A percentile compares a stretch with the other conserved stretches of the same genome.
Evolutionary conservation across 2,329 filamentous ascomycete species (phyloP).

Genomic region (Biscogniauxia mediterranea): DNA sequence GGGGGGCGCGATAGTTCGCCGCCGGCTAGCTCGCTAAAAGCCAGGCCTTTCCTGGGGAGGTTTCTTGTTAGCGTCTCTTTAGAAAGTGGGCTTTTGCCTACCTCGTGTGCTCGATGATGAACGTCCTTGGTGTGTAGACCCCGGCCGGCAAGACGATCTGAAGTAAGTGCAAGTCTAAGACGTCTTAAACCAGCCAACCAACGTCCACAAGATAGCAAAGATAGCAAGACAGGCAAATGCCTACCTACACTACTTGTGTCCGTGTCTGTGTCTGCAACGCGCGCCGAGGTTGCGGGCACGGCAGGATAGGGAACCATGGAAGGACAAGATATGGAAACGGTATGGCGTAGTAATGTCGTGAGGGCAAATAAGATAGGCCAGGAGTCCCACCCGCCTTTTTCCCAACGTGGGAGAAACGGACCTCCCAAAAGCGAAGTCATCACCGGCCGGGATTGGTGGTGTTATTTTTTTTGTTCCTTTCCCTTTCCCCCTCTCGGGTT

Average conservation of each 20-base stretch:
- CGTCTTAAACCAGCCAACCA: background rate
- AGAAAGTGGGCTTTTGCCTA: background rate
- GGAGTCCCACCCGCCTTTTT: background rate
- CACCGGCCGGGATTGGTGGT: background rate
- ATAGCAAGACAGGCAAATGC: background rate
- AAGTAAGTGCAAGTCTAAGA: background rate
- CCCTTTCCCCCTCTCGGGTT: too few relatives aligned
- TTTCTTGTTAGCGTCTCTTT: background rate
- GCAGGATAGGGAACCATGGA: background rate
- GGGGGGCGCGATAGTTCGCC: background rate
- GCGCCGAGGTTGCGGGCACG: background rate
- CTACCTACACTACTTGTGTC: background rate
- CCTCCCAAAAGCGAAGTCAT: conserved; percentile 3
- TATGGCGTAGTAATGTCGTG: background rate
- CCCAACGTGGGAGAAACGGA: conserved; percentile 1
- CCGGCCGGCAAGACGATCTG: too few relatives aligned
- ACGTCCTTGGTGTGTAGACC: background rate
- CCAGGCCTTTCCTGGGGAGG: background rate
- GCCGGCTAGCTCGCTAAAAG: background rate
- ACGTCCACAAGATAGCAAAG: background rate
- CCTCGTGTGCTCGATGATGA: background rate
- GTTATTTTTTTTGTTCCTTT: conserved; percentile 3
- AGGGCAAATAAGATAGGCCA: background rate
- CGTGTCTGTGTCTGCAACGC: too few relatives aligned
- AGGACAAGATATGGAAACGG: background rate